phyloP scores from a whole-genome alignment of 73 alveolate genomes.

The Paramecium octaurelia region DNA sequence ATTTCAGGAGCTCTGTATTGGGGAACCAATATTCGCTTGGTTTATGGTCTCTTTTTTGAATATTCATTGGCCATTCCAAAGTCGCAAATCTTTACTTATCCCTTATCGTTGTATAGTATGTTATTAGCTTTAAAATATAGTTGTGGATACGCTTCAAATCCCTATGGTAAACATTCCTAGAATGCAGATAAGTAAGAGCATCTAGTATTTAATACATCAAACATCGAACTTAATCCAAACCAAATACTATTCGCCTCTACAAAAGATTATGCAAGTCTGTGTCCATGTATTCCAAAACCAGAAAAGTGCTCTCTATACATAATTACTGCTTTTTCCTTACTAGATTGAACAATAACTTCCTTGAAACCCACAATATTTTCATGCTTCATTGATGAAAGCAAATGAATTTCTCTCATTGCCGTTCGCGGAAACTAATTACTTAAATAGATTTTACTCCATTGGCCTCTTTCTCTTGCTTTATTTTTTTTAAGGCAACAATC shows the following conservation, averaged over 20 bases:
- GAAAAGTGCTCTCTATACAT: neutral
- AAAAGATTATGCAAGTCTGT: neutral
- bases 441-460: neutral
- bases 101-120: neutral
- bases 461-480: constrained; percentile 41
- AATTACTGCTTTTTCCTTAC: constrained; percentile 7
- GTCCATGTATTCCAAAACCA: constrained; percentile 29
- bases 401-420: constrained; percentile 37
- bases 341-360: neutral
- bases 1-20: constrained; percentile 47
- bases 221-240: neutral
- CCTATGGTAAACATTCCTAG: constrained; percentile 19
- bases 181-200: neutral
- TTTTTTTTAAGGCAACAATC: constrained; percentile 24
- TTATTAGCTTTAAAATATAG: neutral
- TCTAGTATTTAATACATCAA: neutral
- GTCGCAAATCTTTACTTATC: constrained; percentile 23
- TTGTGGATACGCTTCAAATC: constrained; percentile 35
- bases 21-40: constrained; percentile 15
- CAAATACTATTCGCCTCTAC: neutral
- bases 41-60: constrained; percentile 14
- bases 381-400: neutral
- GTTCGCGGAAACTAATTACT: constrained; percentile 27
- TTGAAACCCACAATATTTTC: neutral
- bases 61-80: constrained; percentile 32